phyloP scores from a whole-genome alignment of 495 filamentous ascomycete species.

The Hyphodiscus hymeniophilus region DNA sequence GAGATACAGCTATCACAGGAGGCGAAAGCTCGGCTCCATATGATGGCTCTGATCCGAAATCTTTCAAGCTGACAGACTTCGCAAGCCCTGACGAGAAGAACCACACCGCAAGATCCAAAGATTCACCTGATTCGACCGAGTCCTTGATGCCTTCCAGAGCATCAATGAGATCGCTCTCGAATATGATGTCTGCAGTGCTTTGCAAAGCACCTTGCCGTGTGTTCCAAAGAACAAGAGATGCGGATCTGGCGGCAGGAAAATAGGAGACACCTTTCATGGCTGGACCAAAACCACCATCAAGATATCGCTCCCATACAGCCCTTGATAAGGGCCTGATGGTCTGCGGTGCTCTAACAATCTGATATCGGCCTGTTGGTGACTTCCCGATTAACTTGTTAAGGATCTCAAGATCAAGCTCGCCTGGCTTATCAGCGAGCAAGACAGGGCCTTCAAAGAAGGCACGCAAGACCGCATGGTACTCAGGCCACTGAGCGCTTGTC shows the following conservation, averaged over 20 bases:
- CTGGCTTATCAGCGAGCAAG: conserved; percentile 9
- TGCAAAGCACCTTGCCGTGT: conserved; percentile 1
- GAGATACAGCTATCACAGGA: not conserved
- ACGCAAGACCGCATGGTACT: conserved; percentile 9
- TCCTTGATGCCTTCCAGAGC: conserved; percentile 1
- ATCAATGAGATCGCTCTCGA: conserved; percentile 7
- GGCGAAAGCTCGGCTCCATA: not conserved
- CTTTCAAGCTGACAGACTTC: conserved; percentile 1
- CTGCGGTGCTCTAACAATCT: conserved; percentile 1
- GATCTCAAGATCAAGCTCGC: not conserved
- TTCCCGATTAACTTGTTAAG: conserved; percentile 4
- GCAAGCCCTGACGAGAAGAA: not conserved
- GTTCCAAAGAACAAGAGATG: conserved; percentile 4
- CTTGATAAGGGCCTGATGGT: conserved; percentile 4
- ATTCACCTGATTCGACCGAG: not conserved
- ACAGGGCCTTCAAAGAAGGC: conserved; percentile 7
- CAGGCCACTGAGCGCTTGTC: conserved; percentile 11
- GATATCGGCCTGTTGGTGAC: not conserved
- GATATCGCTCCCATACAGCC: conserved; percentile 1
- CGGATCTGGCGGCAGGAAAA: conserved; percentile 3
- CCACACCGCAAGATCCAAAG: conserved; percentile 4
- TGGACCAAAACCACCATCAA: conserved; percentile 1
- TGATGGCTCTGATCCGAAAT: not conserved
- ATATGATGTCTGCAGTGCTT: conserved; percentile 7
- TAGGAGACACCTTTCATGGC: conserved; percentile 2